Percentiles rank a stretch among this genome's conserved stretches.
phyloP scores from a whole-genome alignment of 176 grass and related monocot genomes.

The Oryza brachyantha region DNA sequence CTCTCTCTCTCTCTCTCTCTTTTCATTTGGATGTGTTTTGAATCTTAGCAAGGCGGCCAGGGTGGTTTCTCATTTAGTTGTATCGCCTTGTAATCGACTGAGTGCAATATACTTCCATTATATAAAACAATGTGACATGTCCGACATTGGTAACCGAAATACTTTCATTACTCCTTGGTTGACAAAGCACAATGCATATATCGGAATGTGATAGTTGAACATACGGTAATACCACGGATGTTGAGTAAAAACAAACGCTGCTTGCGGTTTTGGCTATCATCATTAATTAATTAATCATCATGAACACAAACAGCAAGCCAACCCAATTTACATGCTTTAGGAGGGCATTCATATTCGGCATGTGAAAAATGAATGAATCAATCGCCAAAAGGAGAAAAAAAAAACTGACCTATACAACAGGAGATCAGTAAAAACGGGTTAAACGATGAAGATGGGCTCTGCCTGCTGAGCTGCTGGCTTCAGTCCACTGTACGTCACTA shows the following conservation, averaged over 20 bases:
- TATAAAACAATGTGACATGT: too few relatives aligned
- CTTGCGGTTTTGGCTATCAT: too few relatives aligned
- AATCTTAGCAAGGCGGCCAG: too few relatives aligned
- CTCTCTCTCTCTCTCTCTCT: too few relatives aligned
- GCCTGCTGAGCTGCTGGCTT: constrained; percentile 17
- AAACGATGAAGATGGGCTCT: constrained; percentile 14
- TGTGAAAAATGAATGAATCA: constrained; percentile 33
- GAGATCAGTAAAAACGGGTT: not conserved
- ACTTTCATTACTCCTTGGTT: not conserved
- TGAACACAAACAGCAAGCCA: constrained; percentile 4
- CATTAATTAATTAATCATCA: too few relatives aligned
- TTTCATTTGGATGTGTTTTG: too few relatives aligned
- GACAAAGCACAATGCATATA: not conserved
- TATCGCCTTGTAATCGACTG: too few relatives aligned
- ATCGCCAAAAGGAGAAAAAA: not conserved
- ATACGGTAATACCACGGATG: not conserved
- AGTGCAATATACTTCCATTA: too few relatives aligned
- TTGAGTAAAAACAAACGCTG: not conserved
- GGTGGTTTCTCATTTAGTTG: too few relatives aligned
- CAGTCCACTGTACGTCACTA: constrained; percentile 13
- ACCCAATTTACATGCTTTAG: constrained; percentile 38
- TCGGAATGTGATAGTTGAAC: not conserved
- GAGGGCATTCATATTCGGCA: constrained; percentile 27
- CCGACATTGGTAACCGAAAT: too few relatives aligned
- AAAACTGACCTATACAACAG: constrained; percentile 39